Evolutionary conservation across 768 basidiomycete species (phyloP).

Genomic region (Nidularia pulvinata): DNA sequence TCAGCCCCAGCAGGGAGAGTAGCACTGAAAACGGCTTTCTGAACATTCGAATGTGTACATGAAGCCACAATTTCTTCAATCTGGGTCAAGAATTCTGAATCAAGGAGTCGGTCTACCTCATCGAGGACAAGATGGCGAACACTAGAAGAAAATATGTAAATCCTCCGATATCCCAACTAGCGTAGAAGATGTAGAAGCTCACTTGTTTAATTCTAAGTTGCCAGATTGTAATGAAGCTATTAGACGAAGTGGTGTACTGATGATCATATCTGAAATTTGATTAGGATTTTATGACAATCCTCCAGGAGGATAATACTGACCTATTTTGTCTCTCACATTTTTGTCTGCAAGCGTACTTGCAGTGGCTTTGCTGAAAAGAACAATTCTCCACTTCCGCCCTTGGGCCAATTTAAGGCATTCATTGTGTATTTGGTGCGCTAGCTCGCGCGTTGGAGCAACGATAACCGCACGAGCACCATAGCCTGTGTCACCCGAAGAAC

Average conservation of each 20-base stretch:
- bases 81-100: slow-evolving; percentile 86
- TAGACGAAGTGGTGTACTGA: slow-evolving; percentile 90
- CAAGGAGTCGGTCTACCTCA: slow-evolving; percentile 91
- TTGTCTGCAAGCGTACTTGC: slow-evolving; percentile 81
- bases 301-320: slow-evolving; percentile 36
- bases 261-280: slow-evolving; percentile 71
- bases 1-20: slow-evolving; percentile 91
- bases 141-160: slow-evolving; percentile 34
- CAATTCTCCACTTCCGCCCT: slow-evolving; percentile 80
- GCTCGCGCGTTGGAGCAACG: slow-evolving; percentile 90
- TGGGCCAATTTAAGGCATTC: slow-evolving; percentile 83
- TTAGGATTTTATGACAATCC: slow-evolving; percentile 4
- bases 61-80: slow-evolving; percentile 84
- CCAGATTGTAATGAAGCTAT: slow-evolving; percentile 78
- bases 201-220: slow-evolving; percentile 73
- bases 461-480: slow-evolving; percentile 77
- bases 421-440: slow-evolving; percentile 95
- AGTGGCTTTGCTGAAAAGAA: slow-evolving; percentile 89
- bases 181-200: slow-evolving; percentile 19
- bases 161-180: background rate
- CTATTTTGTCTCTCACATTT: slow-evolving; percentile 72
- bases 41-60: slow-evolving; percentile 67
- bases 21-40: slow-evolving; percentile 93
- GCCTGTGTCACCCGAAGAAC: slow-evolving; percentile 44
- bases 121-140: slow-evolving; percentile 87